Evolutionary conservation across 768 basidiomycete genomes (phyloP).

Genomic region (Sutorius australiensis): DNA sequence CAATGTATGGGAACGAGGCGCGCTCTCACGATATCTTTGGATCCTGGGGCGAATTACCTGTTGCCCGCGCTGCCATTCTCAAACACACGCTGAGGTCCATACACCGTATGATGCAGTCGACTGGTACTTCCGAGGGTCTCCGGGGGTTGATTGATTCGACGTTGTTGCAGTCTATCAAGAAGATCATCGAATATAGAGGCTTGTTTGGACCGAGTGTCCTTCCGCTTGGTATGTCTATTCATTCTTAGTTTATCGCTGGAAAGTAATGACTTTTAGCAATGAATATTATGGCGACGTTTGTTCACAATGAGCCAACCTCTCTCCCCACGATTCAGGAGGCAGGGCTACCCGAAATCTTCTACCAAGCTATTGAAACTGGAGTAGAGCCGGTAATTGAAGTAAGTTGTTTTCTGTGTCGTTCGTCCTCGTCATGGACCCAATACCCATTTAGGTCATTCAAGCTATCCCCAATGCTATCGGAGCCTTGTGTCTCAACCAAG

Average conservation of each 20-base stretch:
- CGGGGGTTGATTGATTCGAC: slow-evolving; percentile 92
- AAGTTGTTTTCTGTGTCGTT: slow-evolving; percentile 6
- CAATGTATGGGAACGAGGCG: slow-evolving; percentile 46
- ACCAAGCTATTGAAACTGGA: slow-evolving; percentile 76
- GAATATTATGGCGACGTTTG: slow-evolving; percentile 93
- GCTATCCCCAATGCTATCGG: slow-evolving; percentile 94
- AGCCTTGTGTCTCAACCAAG: slow-evolving; percentile 90
- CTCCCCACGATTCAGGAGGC: slow-evolving; percentile 90
- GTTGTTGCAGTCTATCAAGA: slow-evolving; percentile 79
- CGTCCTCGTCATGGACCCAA: background rate
- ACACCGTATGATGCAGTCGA: slow-evolving; percentile 96
- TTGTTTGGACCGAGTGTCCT: slow-evolving; percentile 86
- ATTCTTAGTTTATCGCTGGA: background rate
- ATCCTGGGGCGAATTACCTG: slow-evolving; percentile 61
- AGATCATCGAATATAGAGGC: slow-evolving; percentile 76
- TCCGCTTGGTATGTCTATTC: slow-evolving; percentile 61
- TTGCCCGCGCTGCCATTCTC: slow-evolving; percentile 73
- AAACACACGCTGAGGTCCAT: slow-evolving; percentile 89
- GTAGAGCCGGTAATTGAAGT: slow-evolving; percentile 90
- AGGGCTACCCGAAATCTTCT: slow-evolving; percentile 85
- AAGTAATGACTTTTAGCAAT: slow-evolving; percentile 47
- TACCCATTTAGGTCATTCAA: slow-evolving; percentile 66
- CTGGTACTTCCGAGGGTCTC: slow-evolving; percentile 90
- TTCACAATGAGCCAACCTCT: slow-evolving; percentile 98
- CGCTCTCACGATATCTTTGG: slow-evolving; percentile 45